A percentile compares a stretch with the other conserved stretches of the same genome.
Conservation (phyloP, 495 filamentous ascomycete species). For the Podospora fimiseda region DNA sequence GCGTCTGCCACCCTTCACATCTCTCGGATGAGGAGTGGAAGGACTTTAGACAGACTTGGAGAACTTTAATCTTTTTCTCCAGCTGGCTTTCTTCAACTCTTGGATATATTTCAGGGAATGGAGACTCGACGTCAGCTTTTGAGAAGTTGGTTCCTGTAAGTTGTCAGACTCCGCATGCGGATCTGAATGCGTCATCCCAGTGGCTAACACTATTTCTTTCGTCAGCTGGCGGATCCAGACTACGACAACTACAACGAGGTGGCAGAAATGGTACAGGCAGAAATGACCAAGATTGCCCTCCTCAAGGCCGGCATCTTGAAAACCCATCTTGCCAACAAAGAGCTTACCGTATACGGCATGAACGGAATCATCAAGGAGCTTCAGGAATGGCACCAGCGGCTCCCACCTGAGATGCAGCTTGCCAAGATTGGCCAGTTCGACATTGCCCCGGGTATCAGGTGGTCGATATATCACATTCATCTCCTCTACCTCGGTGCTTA, state of each 20-base stretch:
- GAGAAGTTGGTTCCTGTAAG: conserved; percentile 17
- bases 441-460: conserved; percentile 9
- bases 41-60: conserved; percentile 23
- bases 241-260: conserved; percentile 8
- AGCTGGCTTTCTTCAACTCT: conserved; percentile 32
- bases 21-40: conserved; percentile 5
- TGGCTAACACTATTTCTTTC: not conserved
- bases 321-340: conserved; percentile 20
- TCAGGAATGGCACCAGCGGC: conserved; percentile 20
- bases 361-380: conserved; percentile 20
- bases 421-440: conserved; percentile 7
- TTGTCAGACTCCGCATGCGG: not conserved
- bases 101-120: conserved; percentile 24
- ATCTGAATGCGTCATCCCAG: not conserved
- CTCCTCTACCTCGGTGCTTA: conserved; percentile 29
- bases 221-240: conserved; percentile 15
- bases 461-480: conserved; percentile 29
- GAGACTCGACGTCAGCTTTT: conserved; percentile 13
- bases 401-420: conserved; percentile 16
- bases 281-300: conserved; percentile 28
- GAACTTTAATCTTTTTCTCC: conserved; percentile 25
- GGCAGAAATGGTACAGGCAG: conserved; percentile 23
- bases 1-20: conserved; percentile 1
- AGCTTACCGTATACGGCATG: conserved; percentile 15
- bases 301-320: conserved; percentile 26